Base-by-base conservation (phyloP, 306 rosid genomes). In the Betula pendula region DNA sequence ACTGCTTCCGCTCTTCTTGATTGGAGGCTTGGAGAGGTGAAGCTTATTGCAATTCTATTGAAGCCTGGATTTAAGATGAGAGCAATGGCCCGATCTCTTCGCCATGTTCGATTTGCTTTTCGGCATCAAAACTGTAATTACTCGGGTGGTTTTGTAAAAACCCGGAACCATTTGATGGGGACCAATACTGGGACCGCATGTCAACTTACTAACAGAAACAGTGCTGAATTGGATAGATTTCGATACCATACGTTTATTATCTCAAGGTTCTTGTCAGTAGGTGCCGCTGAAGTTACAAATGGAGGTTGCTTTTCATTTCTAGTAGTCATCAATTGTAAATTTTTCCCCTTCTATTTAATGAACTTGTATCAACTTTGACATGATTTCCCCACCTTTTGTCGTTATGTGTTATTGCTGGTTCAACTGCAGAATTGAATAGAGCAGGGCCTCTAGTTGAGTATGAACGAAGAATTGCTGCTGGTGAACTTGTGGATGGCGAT, bases 381-480 rank as follows among this genome's bases (percentile, higher is more conserved):
- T 75, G 0, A 6, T 71, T 62, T 50, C 15, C 27, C 75, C 35
- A 29, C 25, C 20, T 51, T 77, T 53, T 82, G 43, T 55, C 73
- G 82, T 62, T 84, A 72, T 74, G 66, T 49, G 71, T 49, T 59
- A n/a, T 75, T 79, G 63, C 53, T 72, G 80, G 38, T 66, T 82
- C 73, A 58, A 27, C 77, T 81, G 45, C 90, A 88, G 96, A 86
- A 66, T 70, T 59, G 60, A 85, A 66, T 63, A 75, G 79, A 73
- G 89, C 82, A 12, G 99, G 99, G 69, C 99, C 99, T 49, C 96
- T 95, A 75, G 90, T 95, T 66, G 99, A 95, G 86, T 95, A 95
- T 78, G 97, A 89, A 85, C 84, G 97, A 75, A 85, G 96, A 87
- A 92, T 90, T 85, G 87, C 89, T 9, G 76, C 56, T 1, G 97